Percentiles rank a stretch among this genome's conserved stretches.
Evolutionary conservation across 306 rosid genomes (phyloP).

Genomic region (Cicer chorassanicum): DNA sequence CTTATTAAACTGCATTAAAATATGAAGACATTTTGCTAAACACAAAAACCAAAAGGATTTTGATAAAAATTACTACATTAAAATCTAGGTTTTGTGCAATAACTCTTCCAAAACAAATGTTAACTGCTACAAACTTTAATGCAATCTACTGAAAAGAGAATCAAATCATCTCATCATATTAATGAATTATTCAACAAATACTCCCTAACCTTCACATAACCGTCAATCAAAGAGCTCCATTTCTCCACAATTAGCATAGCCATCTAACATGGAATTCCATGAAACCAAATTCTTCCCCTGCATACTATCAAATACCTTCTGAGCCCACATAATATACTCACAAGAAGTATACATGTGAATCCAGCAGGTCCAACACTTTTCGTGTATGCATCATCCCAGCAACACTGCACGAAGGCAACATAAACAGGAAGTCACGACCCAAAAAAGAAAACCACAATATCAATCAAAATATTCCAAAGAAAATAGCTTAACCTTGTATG

Average conservation of each 20-base stretch:
- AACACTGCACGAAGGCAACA: conserved; percentile 36
- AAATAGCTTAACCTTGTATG: background rate
- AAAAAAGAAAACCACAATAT: background rate
- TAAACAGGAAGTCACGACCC: conserved; percentile 6
- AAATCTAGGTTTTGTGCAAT: conserved; percentile 26
- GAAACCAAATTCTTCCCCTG: conserved; percentile 61
- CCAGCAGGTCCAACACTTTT: conserved; percentile 23
- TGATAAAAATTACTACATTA: conserved; percentile 13
- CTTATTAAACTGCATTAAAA: background rate
- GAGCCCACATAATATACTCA: conserved; percentile 58
- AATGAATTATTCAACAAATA: conserved; percentile 43
- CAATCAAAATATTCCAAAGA: conserved; percentile 18
- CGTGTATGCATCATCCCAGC: conserved; percentile 33
- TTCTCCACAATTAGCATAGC: conserved; percentile 75
- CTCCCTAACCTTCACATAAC: conserved; percentile 68
- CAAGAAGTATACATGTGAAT: conserved; percentile 79
- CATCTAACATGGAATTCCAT: conserved; percentile 83
- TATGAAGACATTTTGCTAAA: conserved; percentile 24
- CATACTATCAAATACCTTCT: conserved; percentile 60
- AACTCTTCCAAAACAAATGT: conserved; percentile 28
- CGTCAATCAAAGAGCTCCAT: conserved; percentile 82
- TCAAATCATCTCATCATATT: conserved; percentile 45
- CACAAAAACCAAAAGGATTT: conserved; percentile 18
- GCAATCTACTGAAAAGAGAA: conserved; percentile 35
- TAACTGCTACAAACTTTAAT: conserved; percentile 32